Conservation (phyloP, 495 filamentous ascomycete species). For the Penicillium steckii region DNA sequence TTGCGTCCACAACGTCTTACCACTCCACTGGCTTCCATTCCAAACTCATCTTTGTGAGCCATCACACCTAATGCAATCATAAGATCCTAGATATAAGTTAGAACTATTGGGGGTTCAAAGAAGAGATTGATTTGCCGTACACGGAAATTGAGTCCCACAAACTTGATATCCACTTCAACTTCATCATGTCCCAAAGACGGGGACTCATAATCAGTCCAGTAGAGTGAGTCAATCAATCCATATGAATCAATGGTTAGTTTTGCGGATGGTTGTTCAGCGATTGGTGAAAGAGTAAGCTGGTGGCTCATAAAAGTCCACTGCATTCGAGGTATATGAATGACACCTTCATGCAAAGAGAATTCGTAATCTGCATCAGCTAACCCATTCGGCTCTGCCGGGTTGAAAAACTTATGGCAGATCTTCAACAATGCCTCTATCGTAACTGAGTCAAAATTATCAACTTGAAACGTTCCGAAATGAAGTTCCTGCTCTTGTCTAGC, state of each 20-base stretch:
- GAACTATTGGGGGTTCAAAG: not conserved
- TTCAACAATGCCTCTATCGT: conserved; percentile 11
- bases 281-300: not conserved
- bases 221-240: conserved; percentile 24
- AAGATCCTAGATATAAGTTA: conserved; percentile 28
- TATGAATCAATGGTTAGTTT: conserved; percentile 20
- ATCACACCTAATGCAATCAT: conserved; percentile 35
- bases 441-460: too few relatives aligned
- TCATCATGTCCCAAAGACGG: conserved; percentile 14
- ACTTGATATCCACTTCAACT: conserved; percentile 37
- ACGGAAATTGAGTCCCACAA: conserved; percentile 42
- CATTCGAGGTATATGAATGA: conserved; percentile 23
- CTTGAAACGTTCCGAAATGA: too few relatives aligned
- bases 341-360: conserved; percentile 27
- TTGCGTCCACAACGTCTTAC: not conserved
- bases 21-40: conserved; percentile 31
- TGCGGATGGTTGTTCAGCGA: not conserved
- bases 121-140: conserved; percentile 25
- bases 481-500: too few relatives aligned
- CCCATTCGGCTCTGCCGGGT: not conserved
- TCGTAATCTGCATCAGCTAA: conserved; percentile 31
- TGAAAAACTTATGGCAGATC: conserved; percentile 24
- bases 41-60: conserved; percentile 10
- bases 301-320: conserved; percentile 20
- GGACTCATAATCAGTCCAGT: conserved; percentile 15